phyloP scores from a whole-genome alignment of 306 rosid genomes.

The Ormosia semicastrata region DNA sequence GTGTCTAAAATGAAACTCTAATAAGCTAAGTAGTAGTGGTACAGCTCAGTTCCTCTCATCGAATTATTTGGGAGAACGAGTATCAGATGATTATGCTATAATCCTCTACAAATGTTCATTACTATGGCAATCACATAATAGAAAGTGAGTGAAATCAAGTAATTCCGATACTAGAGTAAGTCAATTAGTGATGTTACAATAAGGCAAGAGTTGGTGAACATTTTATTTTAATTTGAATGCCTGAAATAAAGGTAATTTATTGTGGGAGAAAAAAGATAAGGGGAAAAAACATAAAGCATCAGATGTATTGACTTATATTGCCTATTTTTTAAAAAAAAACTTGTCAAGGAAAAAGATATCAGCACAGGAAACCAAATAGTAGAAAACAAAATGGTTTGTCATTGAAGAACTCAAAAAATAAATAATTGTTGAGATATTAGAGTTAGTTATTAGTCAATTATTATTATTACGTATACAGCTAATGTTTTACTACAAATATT shows the following conservation, averaged over 20 bases:
- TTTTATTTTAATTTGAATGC: constrained; percentile 8
- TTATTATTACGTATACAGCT: background rate
- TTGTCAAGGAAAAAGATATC: background rate
- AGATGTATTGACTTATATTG: background rate
- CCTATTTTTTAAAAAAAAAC: constrained; percentile 2
- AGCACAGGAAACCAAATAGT: background rate
- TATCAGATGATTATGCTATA: constrained; percentile 3
- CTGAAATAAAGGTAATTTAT: constrained; percentile 11
- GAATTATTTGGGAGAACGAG: constrained; percentile 9
- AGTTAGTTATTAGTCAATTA: background rate
- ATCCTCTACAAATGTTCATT: background rate
- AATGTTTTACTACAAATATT: background rate
- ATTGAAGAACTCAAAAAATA: background rate
- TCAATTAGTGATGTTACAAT: background rate
- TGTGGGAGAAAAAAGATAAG: background rate
- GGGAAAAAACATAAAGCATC: constrained; percentile 3
- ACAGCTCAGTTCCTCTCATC: background rate
- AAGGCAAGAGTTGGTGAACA: background rate
- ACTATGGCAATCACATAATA: background rate
- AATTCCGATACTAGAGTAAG: background rate
- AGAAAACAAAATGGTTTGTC: background rate
- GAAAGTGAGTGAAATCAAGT: background rate
- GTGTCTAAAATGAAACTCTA: constrained; percentile 11
- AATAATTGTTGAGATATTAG: background rate
- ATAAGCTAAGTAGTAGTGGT: background rate